Base-by-base conservation (phyloP, 805 yeast genomes). In the Yamadazyma laniorum region DNA sequence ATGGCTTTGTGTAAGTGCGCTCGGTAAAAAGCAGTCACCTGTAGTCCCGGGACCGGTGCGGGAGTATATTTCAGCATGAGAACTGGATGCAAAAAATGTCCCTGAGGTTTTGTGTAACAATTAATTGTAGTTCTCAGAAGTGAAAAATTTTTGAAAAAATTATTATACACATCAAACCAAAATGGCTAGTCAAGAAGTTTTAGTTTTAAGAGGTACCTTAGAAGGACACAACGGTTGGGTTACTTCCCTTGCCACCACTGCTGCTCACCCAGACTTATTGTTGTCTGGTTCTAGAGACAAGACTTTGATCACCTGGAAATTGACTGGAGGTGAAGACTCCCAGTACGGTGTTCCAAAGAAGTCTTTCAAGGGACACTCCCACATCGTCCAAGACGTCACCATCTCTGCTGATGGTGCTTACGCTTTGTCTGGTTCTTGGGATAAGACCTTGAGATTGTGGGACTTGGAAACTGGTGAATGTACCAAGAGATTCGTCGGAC, bases 371-470 rank as follows among this genome's bases (percentile, higher is more conserved):
- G 99, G 99, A 67, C 99, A 93, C 88, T 85, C 95, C 59, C 99
- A 93, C 89, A 91, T 93, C 65, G 96, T 93, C 58, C 90, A 89
- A 77, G 99, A 93, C 69, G 91, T 89, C 70, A 86, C 93, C 68
- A 85, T 93, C 75, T 87, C 98, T 53, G 89, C 95, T 67, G 99
- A 93, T 69, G 98, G 98, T 72, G 81, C 83, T 65, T 91, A 81
- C 79, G 98, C 97, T 65, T 77, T 93, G 70, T 93, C 99, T 52
- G 96, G 95, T 64, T 93, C 99, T 61, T 93, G 99, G 99, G 99
- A 93, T 74, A 88, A 85, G 80, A 90, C 99, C 66, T 79, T 95
- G 70, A 91, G 98, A 81, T 83, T 93, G 67, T 93, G 99, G 99
- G 89, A 88, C 72, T 79, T 93, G 62, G 82, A 82, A 69, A 79